Base-by-base conservation (phyloP, 2,329 filamentous ascomycete species). In the Pseudopyrenochaeta lycopersici region DNA sequence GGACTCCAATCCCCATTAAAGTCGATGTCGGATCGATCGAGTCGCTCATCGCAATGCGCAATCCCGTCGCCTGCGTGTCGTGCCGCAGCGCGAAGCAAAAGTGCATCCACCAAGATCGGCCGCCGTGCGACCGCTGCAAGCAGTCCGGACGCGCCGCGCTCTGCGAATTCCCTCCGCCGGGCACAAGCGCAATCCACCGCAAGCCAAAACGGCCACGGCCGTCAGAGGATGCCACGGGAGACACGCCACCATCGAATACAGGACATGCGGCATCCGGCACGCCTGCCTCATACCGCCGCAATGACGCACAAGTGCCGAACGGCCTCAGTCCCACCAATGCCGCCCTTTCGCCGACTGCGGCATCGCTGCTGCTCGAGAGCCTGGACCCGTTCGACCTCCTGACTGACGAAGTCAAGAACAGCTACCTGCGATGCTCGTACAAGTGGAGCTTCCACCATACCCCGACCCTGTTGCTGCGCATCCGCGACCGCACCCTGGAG, bases 381-480 rank as follows among this genome's bases (percentile, higher is more conserved):
- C 56, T 75, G 20, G 73, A 76, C 60, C 73, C 74, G 7, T 77
- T 75, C 36, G 70, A 72, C 32, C 67, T 76, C 43, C 61, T 77
- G 43, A 77, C 74, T 3, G 75, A 77, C 52, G 75, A 77, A 62
- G 74, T 77, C 48, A 76, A 75, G 66, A 76, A 76, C 61, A 74
- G 70, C 61, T 77, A 76, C 43, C 58, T 77, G 52, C 59, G 75
- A 12, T 77, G 75, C 60, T 67, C 68, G 23, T 77, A 77, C 70
- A 77, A 77, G 62, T 77, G 75, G 75, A 74, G 73, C 60, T 77
- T 77, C 63, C 73, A 77, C 60, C 75, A 77, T 49, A 76, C 70
- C 5, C 75, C 75, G 3, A 76, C 74, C 45, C 60, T 77, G 62
- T 61, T 77, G 63, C 50, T 70, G 60, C 62, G 67, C 17, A 76